These are phyloP conservation scores for Scutellaria minor DNA, from an alignment of 257 asterid species.

Conservation along the genomic window DNA sequence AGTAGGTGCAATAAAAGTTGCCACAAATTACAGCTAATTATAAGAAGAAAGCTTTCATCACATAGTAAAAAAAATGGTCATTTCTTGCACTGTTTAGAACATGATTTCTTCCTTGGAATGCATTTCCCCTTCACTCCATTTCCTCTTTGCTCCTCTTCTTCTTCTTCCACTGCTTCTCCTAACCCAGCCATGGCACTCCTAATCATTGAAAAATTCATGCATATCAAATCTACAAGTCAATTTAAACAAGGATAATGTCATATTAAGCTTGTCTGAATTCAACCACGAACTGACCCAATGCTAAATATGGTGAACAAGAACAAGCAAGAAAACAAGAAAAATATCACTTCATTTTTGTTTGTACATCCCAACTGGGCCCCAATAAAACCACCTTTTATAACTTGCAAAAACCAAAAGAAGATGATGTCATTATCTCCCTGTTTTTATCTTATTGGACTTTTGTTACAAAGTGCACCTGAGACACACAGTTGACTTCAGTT, in stretches of 20 bases:
- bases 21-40: background rate
- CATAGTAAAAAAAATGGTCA: slow-evolving; percentile 29
- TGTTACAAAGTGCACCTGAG: background rate
- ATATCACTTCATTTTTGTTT: slow-evolving; percentile 1
- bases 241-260: background rate
- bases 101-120: slow-evolving; percentile 63
- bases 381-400: background rate
- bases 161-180: slow-evolving; percentile 45
- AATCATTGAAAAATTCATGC: background rate
- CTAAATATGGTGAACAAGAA: background rate
- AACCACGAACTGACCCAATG: background rate
- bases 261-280: background rate
- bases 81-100: slow-evolving; percentile 52
- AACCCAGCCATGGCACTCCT: slow-evolving; percentile 52
- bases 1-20: slow-evolving; percentile 13
- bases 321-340: slow-evolving; percentile 5
- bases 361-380: slow-evolving; percentile 27
- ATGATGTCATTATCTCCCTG: slow-evolving; percentile 23
- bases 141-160: slow-evolving; percentile 35
- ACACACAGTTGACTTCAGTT: slow-evolving; percentile 36
- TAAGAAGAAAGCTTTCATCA: background rate
- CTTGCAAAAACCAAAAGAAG: slow-evolving; percentile 10
- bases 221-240: background rate
- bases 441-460: slow-evolving; percentile 25
- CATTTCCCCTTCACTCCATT: slow-evolving; percentile 61